Evolutionary conservation across 805 yeast species (phyloP).

Genomic region (Pichia cephalocereana): DNA sequence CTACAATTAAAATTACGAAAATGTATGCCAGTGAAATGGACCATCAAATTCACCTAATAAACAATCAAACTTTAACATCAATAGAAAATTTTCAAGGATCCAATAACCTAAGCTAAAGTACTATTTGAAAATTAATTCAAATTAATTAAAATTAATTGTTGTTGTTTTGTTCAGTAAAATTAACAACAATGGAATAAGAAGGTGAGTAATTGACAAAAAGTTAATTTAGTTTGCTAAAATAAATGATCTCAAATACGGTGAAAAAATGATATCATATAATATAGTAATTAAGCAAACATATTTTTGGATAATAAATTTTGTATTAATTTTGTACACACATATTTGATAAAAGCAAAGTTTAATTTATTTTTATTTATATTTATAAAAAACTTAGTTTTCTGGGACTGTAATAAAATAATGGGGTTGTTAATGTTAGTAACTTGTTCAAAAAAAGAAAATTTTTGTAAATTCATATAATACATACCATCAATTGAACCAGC

Average conservation of each 20-base stretch:
- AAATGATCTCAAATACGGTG: slow-evolving; percentile 73
- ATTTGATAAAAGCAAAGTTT: slow-evolving; percentile 12
- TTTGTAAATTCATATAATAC: slow-evolving; percentile 20
- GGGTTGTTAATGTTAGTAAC: slow-evolving; percentile 5
- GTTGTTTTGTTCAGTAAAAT: slow-evolving; percentile 3
- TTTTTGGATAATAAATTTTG: too few relatives aligned
- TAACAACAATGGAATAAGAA: slow-evolving; percentile 19
- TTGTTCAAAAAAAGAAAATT: background rate
- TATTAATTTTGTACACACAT: slow-evolving; percentile 17
- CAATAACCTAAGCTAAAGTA: slow-evolving; percentile 13
- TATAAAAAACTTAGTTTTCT: slow-evolving; percentile 46
- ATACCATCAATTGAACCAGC: slow-evolving; percentile 89
- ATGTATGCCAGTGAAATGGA: slow-evolving; percentile 60
- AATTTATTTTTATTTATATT: slow-evolving; percentile 10
- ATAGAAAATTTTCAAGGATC: slow-evolving; percentile 5
- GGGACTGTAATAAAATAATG: slow-evolving; percentile 34
- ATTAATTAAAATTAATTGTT: background rate
- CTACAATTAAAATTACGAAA: background rate
- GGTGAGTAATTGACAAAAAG: slow-evolving; percentile 65
- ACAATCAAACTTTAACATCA: background rate
- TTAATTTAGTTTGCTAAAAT: slow-evolving; percentile 77
- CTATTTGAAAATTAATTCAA: slow-evolving; percentile 2
- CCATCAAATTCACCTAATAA: slow-evolving; percentile 42
- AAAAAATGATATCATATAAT: slow-evolving; percentile 68
- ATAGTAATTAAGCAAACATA: slow-evolving; percentile 63